Conservation (phyloP, 2,329 filamentous ascomycete genomes). For the Neofusicoccum sp. region DNA sequence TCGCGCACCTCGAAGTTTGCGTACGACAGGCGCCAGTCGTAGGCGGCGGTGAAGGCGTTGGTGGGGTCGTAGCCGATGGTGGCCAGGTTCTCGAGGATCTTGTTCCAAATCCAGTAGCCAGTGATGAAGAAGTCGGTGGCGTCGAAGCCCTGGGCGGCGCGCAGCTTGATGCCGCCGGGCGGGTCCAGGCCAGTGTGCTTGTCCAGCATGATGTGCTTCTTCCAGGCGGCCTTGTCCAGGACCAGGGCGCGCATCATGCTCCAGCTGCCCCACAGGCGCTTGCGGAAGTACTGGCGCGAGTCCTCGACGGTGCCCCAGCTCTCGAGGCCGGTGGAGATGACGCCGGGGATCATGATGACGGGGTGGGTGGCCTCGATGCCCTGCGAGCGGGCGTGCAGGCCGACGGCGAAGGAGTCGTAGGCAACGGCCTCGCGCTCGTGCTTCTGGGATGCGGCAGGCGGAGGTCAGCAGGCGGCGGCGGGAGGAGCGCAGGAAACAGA, state of each 20-base stretch:
- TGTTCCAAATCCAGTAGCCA: constrained; percentile 98
- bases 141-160: constrained; percentile 94
- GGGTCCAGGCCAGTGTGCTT: constrained; percentile 88
- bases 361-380: constrained; percentile 81
- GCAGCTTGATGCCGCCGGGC: constrained; percentile 74
- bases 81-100: constrained; percentile 94
- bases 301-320: constrained; percentile 84
- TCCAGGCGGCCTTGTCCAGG: constrained; percentile 91
- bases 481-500: neutral
- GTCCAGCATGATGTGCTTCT: constrained; percentile 95
- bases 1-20: constrained; percentile 85
- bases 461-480: neutral
- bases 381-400: constrained; percentile 75
- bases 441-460: constrained; percentile 53
- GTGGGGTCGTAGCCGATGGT: constrained; percentile 94
- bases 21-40: constrained; percentile 94
- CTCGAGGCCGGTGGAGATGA: constrained; percentile 95
- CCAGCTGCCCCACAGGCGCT: constrained; percentile 96
- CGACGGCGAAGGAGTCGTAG: constrained; percentile 92
- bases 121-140: constrained; percentile 92
- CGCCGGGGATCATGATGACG: constrained; percentile 94
- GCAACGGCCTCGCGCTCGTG: constrained; percentile 83
- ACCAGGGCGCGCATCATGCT: constrained; percentile 97
- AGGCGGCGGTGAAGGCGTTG: constrained; percentile 65
- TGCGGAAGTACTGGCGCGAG: constrained; percentile 88